A percentile compares a stretch with the other conserved stretches of the same genome.
These are phyloP conservation scores for Cryomyces minteri DNA, from an alignment of 495 filamentous ascomycete species.

Conservation along the genomic window DNA sequence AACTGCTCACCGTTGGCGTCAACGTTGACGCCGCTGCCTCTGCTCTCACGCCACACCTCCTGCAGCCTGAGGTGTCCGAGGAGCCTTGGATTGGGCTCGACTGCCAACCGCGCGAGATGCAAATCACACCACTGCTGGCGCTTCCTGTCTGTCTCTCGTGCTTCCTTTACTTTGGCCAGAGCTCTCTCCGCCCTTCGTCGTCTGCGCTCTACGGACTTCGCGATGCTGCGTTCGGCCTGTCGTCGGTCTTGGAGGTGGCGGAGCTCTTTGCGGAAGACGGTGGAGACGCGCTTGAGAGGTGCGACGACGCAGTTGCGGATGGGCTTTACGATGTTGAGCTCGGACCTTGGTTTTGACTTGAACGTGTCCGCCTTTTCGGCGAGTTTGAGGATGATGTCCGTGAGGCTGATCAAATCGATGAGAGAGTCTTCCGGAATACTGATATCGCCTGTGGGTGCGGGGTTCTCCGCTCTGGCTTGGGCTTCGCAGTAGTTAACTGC, in stretches of 20 bases:
- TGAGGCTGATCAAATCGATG: background rate
- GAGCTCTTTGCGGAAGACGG: background rate
- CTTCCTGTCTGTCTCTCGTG: background rate
- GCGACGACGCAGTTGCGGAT: conserved; percentile 1
- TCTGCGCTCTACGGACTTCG: background rate
- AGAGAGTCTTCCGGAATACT: background rate
- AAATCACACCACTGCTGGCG: conserved; percentile 4
- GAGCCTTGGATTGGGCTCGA: background rate
- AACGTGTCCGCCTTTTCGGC: background rate
- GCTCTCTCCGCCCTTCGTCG: background rate
- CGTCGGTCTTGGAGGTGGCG: background rate
- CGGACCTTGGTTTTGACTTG: background rate
- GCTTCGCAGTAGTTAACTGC: conserved; percentile 1
- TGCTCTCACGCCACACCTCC: background rate
- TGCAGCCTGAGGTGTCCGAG: background rate
- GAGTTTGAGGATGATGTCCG: conserved; percentile 4
- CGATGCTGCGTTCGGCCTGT: background rate
- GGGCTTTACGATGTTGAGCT: conserved; percentile 4
- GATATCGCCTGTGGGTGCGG: background rate
- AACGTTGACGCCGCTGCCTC: conserved; percentile 2
- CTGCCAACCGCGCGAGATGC: conserved; percentile 3
- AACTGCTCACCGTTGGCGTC: conserved; percentile 6
- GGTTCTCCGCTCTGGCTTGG: background rate
- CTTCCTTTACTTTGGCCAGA: background rate
- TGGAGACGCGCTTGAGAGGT: conserved; percentile 3